Conservation (phyloP, 2,329 filamentous ascomycete genomes). For the Colletotrichum lupini region DNA sequence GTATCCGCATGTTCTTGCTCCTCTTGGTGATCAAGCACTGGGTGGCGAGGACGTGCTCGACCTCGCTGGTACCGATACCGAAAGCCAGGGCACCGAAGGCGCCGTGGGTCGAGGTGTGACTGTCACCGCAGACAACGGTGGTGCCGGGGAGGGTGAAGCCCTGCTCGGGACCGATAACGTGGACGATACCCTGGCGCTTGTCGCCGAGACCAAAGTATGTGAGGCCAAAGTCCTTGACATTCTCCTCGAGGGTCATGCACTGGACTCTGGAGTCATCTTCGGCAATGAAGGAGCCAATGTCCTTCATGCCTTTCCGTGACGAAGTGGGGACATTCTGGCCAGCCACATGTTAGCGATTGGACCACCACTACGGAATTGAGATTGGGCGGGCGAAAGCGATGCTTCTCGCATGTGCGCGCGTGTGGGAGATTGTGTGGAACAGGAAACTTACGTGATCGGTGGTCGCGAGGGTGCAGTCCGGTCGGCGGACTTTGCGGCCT, state of each 20-base stretch:
- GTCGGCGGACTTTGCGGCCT: slow-evolving; percentile 85
- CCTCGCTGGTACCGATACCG: slow-evolving; percentile 97
- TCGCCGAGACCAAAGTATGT: slow-evolving; percentile 98
- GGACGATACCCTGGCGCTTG: slow-evolving; percentile 97
- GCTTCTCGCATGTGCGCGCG: neutral
- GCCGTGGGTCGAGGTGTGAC: slow-evolving; percentile 97
- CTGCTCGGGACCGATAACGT: slow-evolving; percentile 98
- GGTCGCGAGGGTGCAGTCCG: slow-evolving; percentile 96
- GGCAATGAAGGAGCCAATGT: slow-evolving; percentile 92
- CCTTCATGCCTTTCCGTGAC: slow-evolving; percentile 91
- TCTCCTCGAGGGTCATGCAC: slow-evolving; percentile 95
- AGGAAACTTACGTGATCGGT: slow-evolving; percentile 85
- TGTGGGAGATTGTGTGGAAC: neutral
- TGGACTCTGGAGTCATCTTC: slow-evolving; percentile 94
- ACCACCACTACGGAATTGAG: neutral
- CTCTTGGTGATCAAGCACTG: slow-evolving; percentile 94
- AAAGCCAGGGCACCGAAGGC: slow-evolving; percentile 95
- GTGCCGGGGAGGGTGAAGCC: slow-evolving; percentile 98
- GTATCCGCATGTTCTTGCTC: slow-evolving; percentile 98
- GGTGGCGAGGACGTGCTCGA: slow-evolving; percentile 97
- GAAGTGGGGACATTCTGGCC: slow-evolving; percentile 90
- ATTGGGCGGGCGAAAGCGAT: no score
- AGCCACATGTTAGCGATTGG: slow-evolving; percentile 8
- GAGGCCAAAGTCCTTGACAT: slow-evolving; percentile 95
- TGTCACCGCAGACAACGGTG: slow-evolving; percentile 97